phyloP scores from a whole-genome alignment of 495 filamentous ascomycete species.

The Lasiosphaeris hirsuta region DNA sequence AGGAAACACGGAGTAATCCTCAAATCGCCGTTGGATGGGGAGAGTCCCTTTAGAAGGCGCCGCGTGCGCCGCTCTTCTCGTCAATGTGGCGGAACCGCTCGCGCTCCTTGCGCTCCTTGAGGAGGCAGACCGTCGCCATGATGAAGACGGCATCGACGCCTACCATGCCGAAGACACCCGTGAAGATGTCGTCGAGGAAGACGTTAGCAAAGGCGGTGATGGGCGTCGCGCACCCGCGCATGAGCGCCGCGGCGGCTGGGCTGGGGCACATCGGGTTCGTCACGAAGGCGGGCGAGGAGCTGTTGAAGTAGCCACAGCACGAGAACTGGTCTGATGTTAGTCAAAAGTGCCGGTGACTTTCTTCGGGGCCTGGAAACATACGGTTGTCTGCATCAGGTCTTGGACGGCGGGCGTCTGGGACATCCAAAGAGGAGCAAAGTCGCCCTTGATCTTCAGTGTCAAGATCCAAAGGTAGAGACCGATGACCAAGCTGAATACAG shows the following conservation, averaged over 20 bases:
- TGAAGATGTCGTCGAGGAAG: constrained; percentile 70
- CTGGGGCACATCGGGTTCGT: constrained; percentile 58
- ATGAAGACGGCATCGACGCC: constrained; percentile 62
- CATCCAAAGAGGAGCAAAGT: constrained; percentile 54
- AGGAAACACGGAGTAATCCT: too few species aligned
- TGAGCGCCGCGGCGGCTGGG: constrained; percentile 59
- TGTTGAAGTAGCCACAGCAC: constrained; percentile 73
- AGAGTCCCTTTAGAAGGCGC: constrained; percentile 30
- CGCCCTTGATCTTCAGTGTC: constrained; percentile 60
- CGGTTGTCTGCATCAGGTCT: constrained; percentile 61
- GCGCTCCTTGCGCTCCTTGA: constrained; percentile 69
- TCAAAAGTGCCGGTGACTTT: not conserved
- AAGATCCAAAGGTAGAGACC: constrained; percentile 67
- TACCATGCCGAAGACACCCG: constrained; percentile 70
- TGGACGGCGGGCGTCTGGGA: constrained; percentile 50
- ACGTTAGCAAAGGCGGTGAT: constrained; percentile 62
- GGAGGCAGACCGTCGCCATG: constrained; percentile 62
- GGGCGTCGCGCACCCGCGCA: constrained; percentile 59
- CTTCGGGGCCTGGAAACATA: too few species aligned
- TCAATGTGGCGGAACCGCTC: constrained; percentile 69
- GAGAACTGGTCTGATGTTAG: constrained; percentile 51
- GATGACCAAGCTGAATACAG: constrained; percentile 59
- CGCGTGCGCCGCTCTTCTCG: constrained; percentile 57
- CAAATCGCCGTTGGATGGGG: too few species aligned
- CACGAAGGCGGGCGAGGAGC: constrained; percentile 60